A percentile compares a stretch with the other conserved stretches of the same genome.
Conservation (phyloP, 2,329 filamentous ascomycete species). For the Raffaelea arxii region DNA sequence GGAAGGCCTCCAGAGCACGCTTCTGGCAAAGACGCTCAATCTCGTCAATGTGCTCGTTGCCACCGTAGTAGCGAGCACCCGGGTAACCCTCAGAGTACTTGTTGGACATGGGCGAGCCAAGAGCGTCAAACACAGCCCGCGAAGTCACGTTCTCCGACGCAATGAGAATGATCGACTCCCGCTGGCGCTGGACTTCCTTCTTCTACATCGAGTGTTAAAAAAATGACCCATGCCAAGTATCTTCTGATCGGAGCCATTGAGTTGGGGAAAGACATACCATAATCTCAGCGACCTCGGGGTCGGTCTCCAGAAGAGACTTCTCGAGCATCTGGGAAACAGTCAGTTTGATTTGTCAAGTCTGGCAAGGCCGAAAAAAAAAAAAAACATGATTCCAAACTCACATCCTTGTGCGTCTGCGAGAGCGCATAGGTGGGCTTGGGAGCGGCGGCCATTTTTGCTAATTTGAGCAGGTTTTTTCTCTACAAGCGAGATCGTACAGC, state of each 20-base stretch:
- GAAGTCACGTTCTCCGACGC: constrained; percentile 99
- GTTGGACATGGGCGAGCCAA: constrained; percentile 93
- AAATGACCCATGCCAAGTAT: background rate
- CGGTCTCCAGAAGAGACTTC: constrained; percentile 82
- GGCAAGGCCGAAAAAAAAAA: too few relatives aligned
- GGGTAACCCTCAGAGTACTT: constrained; percentile 99
- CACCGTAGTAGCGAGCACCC: constrained; percentile 96
- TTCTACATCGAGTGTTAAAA: constrained; percentile 41
- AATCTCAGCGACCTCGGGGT: constrained; percentile 91
- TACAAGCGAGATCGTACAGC: background rate
- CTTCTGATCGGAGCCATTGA: background rate
- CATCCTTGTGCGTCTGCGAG: constrained; percentile 11
- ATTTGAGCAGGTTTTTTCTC: background rate
- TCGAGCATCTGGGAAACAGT: constrained; percentile 68
- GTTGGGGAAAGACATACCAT: constrained; percentile 56
- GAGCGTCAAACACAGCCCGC: constrained; percentile 92
- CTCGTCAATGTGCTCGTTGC: constrained; percentile 97
- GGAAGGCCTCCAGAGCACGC: constrained; percentile 85
- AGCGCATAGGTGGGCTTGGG: constrained; percentile 23
- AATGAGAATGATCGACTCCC: constrained; percentile 97
- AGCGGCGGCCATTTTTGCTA: constrained; percentile 23
- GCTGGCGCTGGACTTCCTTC: constrained; percentile 91
- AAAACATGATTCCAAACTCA: constrained; percentile 5
- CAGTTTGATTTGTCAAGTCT: constrained; percentile 13
- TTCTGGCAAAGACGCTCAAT: constrained; percentile 93